Conservation (phyloP, 495 filamentous ascomycete species). For the Tuber brumale region DNA sequence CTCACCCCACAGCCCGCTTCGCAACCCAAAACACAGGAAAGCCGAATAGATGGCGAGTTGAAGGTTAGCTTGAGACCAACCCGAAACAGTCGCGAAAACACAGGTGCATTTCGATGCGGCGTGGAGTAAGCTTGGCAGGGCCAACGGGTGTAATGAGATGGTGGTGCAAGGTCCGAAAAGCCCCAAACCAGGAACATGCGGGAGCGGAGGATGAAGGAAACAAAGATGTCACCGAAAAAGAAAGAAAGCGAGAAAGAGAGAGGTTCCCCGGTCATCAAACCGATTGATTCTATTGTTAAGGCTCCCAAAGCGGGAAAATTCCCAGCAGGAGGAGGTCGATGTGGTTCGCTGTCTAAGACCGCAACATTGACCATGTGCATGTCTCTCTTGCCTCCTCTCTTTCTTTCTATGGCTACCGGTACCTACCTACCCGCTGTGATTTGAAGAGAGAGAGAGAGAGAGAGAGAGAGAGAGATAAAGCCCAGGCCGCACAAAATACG, state of each 20-base stretch:
- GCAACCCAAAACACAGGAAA: constrained; percentile 19
- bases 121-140: constrained; percentile 19
- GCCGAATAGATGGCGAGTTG: constrained; percentile 10
- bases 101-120: constrained; percentile 28
- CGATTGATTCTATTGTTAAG: background rate
- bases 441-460: background rate
- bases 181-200: constrained; percentile 3
- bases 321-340: background rate
- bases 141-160: background rate
- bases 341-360: background rate
- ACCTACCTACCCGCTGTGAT: background rate
- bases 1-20: constrained; percentile 3
- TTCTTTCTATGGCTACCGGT: background rate
- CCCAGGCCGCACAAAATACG: background rate
- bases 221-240: background rate
- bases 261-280: background rate
- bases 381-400: background rate
- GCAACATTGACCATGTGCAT: background rate
- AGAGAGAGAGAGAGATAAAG: background rate
- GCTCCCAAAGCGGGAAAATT: background rate
- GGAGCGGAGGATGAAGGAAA: background rate
- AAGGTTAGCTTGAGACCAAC: constrained; percentile 35
- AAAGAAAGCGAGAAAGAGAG: background rate
- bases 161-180: background rate
- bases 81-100: constrained; percentile 36